Conservation (phyloP, 345 rosid genomes). For the Hibiscus syriacus region DNA sequence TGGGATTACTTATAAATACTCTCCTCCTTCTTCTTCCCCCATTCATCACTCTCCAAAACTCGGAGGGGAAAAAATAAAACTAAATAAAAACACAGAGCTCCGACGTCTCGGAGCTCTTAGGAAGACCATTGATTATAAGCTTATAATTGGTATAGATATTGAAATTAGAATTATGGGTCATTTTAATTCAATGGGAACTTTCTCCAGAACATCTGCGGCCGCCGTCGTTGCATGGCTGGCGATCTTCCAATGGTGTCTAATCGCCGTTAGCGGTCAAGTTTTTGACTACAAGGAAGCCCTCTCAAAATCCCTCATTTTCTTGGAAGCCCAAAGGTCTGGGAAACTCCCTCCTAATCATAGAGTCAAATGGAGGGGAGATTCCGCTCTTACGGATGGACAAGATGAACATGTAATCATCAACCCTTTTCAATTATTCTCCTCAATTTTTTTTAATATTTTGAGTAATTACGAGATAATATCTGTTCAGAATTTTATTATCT, state of each 20-base stretch:
- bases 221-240: conserved; percentile 27
- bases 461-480: no score
- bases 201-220: conserved; percentile 14
- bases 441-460: no score
- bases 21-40: background rate
- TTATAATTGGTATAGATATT: background rate
- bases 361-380: conserved; percentile 81
- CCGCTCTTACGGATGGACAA: conserved; percentile 78
- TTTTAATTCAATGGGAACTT: conserved; percentile 16
- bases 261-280: conserved; percentile 24
- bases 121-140: background rate
- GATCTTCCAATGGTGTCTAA: conserved; percentile 30
- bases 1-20: background rate
- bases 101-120: background rate
- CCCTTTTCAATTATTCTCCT: no score
- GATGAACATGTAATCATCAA: conserved; percentile 32
- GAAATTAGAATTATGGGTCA: background rate
- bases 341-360: conserved; percentile 61
- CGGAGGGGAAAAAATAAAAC: background rate
- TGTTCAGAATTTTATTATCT: no score
- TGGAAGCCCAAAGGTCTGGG: conserved; percentile 93
- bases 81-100: background rate
- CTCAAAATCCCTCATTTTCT: conserved; percentile 62
- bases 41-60: background rate
- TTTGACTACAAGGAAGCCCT: conserved; percentile 71